Conservation (phyloP, 148 eudicot genomes). For the Diospyros kaki region DNA sequence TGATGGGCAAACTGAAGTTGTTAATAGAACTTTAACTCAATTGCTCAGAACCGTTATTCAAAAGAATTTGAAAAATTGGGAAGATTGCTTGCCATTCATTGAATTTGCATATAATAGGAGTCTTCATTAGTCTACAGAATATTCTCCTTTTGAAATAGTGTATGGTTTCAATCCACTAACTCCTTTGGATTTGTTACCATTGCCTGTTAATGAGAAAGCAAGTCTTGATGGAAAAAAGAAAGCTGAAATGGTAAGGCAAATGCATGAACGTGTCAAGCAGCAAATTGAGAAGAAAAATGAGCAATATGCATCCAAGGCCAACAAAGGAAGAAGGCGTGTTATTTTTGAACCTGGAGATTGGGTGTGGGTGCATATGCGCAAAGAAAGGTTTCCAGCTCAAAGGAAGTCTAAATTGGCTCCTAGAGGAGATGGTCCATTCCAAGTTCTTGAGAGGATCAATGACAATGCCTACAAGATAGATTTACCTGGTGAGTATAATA, state of each 20-base stretch:
- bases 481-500: too few relatives aligned
- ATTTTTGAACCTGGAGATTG: conserved; percentile 9
- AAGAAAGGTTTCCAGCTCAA: conserved; percentile 5
- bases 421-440: background rate
- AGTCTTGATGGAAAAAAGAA: conserved; percentile 7
- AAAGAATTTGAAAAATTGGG: background rate
- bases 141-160: conserved; percentile 6
- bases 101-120: background rate
- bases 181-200: conserved; percentile 9
- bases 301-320: background rate
- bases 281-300: background rate
- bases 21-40: background rate
- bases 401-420: background rate
- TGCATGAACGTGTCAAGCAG: conserved; percentile 2
- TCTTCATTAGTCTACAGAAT: conserved; percentile 6
- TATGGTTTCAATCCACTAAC: conserved; percentile 11
- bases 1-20: background rate
- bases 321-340: background rate
- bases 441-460: background rate
- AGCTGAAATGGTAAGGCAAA: background rate
- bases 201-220: background rate
- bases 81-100: background rate
- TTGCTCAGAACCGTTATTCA: background rate
- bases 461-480: too few relatives aligned
- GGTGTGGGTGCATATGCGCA: conserved; percentile 8